These are phyloP conservation scores for Pythium periplocum DNA, from an alignment of 352 stramenopile species.

Conservation along the genomic window DNA sequence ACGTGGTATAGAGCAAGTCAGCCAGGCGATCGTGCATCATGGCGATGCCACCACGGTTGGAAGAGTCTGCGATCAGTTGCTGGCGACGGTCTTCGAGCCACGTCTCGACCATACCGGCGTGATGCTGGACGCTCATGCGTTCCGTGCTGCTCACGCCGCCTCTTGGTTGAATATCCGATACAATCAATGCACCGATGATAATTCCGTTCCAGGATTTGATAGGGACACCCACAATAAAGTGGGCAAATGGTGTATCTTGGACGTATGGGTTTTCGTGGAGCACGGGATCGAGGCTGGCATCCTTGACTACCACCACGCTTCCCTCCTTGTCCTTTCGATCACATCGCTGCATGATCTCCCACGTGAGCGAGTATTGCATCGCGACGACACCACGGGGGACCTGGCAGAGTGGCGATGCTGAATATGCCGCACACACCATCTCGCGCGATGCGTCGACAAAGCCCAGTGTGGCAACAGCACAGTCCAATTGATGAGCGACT, in stretches of 20 bases:
- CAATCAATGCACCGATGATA: slow-evolving; percentile 49
- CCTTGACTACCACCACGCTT: slow-evolving; percentile 32
- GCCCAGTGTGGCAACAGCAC: slow-evolving; percentile 49
- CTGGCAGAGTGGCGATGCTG: slow-evolving; percentile 14
- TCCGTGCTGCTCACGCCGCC: slow-evolving; percentile 12
- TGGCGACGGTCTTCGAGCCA: slow-evolving; percentile 14
- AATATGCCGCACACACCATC: slow-evolving; percentile 51
- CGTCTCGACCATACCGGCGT: slow-evolving; percentile 11
- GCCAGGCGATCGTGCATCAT: slow-evolving; percentile 15
- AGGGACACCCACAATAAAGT: slow-evolving; percentile 52
- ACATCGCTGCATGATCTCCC: slow-evolving; percentile 48
- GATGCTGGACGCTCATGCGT: slow-evolving; percentile 1
- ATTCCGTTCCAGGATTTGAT: slow-evolving; percentile 41
- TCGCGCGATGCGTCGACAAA: slow-evolving; percentile 59
- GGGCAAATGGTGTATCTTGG: slow-evolving; percentile 36
- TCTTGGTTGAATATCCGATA: slow-evolving; percentile 41
- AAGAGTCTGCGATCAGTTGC: slow-evolving; percentile 3
- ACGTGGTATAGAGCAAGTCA: slow-evolving; percentile 16
- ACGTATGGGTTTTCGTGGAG: slow-evolving; percentile 56
- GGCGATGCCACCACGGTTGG: not conserved
- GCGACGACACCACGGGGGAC: slow-evolving; percentile 31
- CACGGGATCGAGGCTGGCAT: slow-evolving; percentile 33
- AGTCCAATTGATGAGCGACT: slow-evolving; percentile 41
- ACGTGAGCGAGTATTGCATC: slow-evolving; percentile 49
- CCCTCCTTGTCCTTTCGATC: slow-evolving; percentile 12